Conservation (phyloP, 1,284 basidiomycete genomes). For the Trichosporon faecale region DNA sequence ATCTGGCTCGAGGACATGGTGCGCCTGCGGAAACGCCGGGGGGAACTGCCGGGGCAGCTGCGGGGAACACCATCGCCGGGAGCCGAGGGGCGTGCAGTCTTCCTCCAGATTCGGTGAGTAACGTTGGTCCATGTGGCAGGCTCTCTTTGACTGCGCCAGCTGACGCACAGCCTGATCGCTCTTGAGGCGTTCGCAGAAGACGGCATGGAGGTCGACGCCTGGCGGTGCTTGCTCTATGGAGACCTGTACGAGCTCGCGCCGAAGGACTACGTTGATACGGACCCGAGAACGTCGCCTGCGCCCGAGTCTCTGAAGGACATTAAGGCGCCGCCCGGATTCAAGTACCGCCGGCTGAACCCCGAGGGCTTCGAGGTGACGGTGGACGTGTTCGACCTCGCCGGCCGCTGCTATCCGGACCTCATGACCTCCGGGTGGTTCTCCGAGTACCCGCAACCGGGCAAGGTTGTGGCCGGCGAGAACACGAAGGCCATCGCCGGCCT, state of each 20-base stretch:
- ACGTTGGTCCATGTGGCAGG: too few species aligned
- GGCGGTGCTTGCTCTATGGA: constrained; percentile 40
- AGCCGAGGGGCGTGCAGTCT: constrained; percentile 28
- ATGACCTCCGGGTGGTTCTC: constrained; percentile 17
- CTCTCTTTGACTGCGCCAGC: neutral
- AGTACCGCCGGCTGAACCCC: constrained; percentile 36
- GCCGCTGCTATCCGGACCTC: constrained; percentile 43
- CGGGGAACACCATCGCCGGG: constrained; percentile 26
- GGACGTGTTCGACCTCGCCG: constrained; percentile 46
- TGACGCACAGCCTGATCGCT: constrained; percentile 29
- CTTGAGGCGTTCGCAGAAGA: constrained; percentile 25
- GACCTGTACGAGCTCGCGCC: constrained; percentile 37
- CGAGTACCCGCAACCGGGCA: neutral
- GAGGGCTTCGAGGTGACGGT: constrained; percentile 30
- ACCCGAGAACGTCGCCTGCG: neutral
- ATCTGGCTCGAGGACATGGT: constrained; percentile 82
- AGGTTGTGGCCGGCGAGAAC: neutral
- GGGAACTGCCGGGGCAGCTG: constrained; percentile 29
- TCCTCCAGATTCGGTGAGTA: constrained; percentile 39
- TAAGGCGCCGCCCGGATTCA: constrained; percentile 29
- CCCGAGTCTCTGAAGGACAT: neutral
- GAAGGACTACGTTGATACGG: neutral
- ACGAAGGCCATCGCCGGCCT: constrained; percentile 14
- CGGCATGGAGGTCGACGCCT: constrained; percentile 16
- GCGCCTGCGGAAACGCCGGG: constrained; percentile 55